Conservation (phyloP, 23 red algal species). For the Gracilaria domingensis region DNA sequence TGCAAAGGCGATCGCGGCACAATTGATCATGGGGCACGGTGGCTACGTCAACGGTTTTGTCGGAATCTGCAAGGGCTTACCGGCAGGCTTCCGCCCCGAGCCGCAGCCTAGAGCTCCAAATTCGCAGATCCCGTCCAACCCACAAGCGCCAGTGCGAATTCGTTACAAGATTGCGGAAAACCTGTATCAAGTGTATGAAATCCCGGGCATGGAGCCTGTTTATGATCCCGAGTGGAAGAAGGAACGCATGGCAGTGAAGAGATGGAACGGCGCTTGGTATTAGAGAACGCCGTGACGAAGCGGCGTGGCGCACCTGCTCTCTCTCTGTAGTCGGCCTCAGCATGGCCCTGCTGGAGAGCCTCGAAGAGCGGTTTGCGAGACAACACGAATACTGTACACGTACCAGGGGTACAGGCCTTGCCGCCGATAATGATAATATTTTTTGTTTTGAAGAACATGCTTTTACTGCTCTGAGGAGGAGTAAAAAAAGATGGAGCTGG, state of each 20-base stretch:
- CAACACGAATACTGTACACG: no score
- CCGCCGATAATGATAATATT: no score
- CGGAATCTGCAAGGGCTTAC: conserved; percentile 34
- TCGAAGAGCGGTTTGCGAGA: no score
- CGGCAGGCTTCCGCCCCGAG: conserved; percentile 32
- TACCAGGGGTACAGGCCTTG: no score
- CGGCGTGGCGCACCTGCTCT: no score
- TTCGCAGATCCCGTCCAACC: conserved; percentile 37
- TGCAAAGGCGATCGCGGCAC: conserved; percentile 26
- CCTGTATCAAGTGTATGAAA: conserved; percentile 68
- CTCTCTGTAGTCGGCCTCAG: no score
- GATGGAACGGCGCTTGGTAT: conserved; percentile 62
- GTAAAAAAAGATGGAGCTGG: no score
- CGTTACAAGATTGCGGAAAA: conserved; percentile 64
- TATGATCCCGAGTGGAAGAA: conserved; percentile 65
- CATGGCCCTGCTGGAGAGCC: no score
- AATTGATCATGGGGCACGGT: conserved; percentile 54
- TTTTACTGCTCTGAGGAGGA: no score
- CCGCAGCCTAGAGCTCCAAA: background rate
- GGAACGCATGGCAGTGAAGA: conserved; percentile 24
- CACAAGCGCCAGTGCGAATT: conserved; percentile 34
- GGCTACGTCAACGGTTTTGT: conserved; percentile 62
- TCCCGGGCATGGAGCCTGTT: background rate
- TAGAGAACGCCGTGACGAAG: background rate
- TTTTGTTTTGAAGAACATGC: no score